A percentile compares a stretch with the other conserved stretches of the same genome.
phyloP scores from a whole-genome alignment of 73 alveolate genomes.

The Tetrahymena borealis region DNA sequence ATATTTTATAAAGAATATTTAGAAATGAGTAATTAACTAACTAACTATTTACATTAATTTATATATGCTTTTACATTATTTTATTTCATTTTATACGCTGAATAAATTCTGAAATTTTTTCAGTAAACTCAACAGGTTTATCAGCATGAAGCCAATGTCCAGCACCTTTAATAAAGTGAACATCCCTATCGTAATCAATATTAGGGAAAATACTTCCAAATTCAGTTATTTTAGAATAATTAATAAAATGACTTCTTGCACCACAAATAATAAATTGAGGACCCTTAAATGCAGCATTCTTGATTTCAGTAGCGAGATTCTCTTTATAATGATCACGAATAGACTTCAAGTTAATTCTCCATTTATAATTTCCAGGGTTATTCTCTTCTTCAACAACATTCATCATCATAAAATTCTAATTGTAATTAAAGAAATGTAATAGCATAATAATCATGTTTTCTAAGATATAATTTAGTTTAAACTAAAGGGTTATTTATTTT shows the following conservation, averaged over 20 bases:
- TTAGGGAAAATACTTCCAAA: slow-evolving; percentile 17
- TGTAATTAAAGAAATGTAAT: background rate
- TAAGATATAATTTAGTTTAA: background rate
- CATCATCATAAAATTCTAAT: background rate
- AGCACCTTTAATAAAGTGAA: slow-evolving; percentile 11
- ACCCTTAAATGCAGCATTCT: slow-evolving; percentile 1
- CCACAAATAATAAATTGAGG: slow-evolving; percentile 22
- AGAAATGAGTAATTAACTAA: no score
- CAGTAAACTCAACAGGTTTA: slow-evolving; percentile 7
- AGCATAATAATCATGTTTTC: background rate
- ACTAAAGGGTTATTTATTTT: no score
- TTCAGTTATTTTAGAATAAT: background rate
- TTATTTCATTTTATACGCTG: background rate
- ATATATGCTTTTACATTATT: no score
- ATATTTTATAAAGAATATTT: no score
- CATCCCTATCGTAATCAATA: slow-evolving; percentile 2
- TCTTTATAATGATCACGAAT: slow-evolving; percentile 7
- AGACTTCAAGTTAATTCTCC: slow-evolving; percentile 21
- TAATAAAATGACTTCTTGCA: slow-evolving; percentile 17
- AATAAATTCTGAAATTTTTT: background rate
- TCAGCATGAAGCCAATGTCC: slow-evolving; percentile 48
- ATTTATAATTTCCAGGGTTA: background rate
- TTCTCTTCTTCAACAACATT: slow-evolving; percentile 6
- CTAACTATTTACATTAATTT: no score
- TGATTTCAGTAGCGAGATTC: slow-evolving; percentile 12